Base-by-base conservation (phyloP, 331 rosid species). In the Quercus tomentella region DNA sequence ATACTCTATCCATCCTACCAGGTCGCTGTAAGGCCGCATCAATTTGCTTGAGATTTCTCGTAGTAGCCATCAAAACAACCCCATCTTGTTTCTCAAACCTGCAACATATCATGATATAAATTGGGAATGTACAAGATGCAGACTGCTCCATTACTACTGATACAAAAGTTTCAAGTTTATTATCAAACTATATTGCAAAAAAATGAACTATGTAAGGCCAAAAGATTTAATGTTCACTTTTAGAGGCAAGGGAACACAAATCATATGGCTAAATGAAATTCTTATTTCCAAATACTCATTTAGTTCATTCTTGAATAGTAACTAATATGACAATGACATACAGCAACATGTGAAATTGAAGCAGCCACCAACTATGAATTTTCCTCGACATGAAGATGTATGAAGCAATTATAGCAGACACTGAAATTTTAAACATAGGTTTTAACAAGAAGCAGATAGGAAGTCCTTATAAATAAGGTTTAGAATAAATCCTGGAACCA, bases 71-170 rank as follows among this genome's bases (percentile, higher is more conserved):
- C 91, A 95, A 86, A 82, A 95, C 98, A 86, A 95, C 97, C 77
- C 98, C 98, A 86, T 92, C 98, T 90, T 91, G 98, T 82, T 89
- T 95, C 92, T 95, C 97, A 91, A 95, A 95, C 82, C 98, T 95
- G 81, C 87, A 84, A 28, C 26, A 78, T 72, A 60, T 73, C 54
- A 45, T 75, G 51, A 62, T 77, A 57, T 71, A 75, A 69, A 80
- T 52, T 17, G 26, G 55, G 71, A 76, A 60, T 55, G 56, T 67
- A 52, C 51, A 55, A 65, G 52, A 45, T 61, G 71, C 72, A 37
- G 72, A 56, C 58, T 45, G 76, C 43, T 75, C 52, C 79, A 37
- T 68, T 41, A 43, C 77, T 65, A 51, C 79, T 43, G 25, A 58
- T 31, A 75, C 25, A 55, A 4, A 77, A 75, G 84, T 78, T 41